These are phyloP conservation scores for Vitis hybrid DNA, from an alignment of 177 flowering plant species.

Conservation along the genomic window DNA sequence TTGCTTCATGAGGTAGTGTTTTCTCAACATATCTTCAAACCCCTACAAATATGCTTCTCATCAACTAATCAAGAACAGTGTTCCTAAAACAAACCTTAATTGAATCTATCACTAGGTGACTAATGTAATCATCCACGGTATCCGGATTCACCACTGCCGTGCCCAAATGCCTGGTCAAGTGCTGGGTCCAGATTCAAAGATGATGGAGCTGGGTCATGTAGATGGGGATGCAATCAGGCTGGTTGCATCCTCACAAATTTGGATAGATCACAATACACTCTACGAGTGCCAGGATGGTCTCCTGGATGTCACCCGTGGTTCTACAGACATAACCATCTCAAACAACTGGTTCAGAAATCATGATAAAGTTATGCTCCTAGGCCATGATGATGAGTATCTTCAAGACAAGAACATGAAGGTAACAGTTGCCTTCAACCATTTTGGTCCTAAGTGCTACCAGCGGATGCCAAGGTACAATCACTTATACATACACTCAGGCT, in stretches of 20 bases:
- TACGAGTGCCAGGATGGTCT: constrained; percentile 66
- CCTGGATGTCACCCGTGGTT: constrained; percentile 70
- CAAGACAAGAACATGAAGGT: constrained; percentile 71
- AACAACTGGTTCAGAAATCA: constrained; percentile 85
- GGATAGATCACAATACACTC: constrained; percentile 91
- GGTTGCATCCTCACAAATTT: constrained; percentile 54
- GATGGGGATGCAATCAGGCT: constrained; percentile 83
- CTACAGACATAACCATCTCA: constrained; percentile 74
- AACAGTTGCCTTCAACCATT: constrained; percentile 70
- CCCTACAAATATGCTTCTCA: too few species aligned
- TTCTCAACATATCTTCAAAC: too few species aligned
- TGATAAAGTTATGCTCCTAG: constrained; percentile 89
- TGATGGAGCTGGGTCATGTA: constrained; percentile 26
- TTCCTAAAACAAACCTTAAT: too few species aligned
- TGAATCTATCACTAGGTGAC: constrained; percentile 32
- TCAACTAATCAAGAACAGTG: too few species aligned
- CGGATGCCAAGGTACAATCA: constrained; percentile 70
- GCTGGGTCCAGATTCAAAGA: constrained; percentile 48
- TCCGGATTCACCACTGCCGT: constrained; percentile 61
- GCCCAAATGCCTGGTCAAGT: constrained; percentile 46
- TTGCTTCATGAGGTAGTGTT: constrained; percentile 35
- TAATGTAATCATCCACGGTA: constrained; percentile 76
- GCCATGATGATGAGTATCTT: constrained; percentile 65
- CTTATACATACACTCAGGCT: background rate
- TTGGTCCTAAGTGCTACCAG: constrained; percentile 81